Percentiles rank a stretch among this genome's conserved stretches.
Conservation (phyloP, 1,139 yeast species). For the Zygotorulaspora mrakii region DNA sequence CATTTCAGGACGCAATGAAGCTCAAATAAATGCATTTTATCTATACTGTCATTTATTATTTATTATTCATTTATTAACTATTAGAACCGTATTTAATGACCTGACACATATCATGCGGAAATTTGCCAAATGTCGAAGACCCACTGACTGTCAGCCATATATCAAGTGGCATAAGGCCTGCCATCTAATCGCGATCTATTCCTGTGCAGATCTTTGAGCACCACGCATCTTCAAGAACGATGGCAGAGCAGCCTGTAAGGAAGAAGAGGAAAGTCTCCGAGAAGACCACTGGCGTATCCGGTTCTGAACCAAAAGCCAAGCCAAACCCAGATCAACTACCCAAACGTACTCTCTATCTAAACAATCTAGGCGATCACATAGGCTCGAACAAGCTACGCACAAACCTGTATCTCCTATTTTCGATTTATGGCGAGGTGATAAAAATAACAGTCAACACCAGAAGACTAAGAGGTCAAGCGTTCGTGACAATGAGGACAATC, state of each 20-base stretch:
- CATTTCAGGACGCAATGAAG: slow-evolving; percentile 52
- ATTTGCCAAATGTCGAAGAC: no score
- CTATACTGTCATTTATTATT: no score
- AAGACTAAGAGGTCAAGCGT: slow-evolving; percentile 32
- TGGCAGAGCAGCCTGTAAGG: slow-evolving; percentile 10
- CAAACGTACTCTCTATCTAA: slow-evolving; percentile 29
- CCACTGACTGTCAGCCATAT: no score
- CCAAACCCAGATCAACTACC: slow-evolving; percentile 21
- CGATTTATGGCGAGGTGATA: slow-evolving; percentile 35
- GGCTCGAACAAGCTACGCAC: slow-evolving; percentile 23
- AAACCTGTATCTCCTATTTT: slow-evolving; percentile 30
- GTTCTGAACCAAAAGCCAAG: neutral
- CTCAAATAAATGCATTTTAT: slow-evolving; percentile 6
- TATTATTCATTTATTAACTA: no score
- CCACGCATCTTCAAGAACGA: neutral
- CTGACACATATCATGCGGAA: neutral
- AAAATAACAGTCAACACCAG: slow-evolving; percentile 25
- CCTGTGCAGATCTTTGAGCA: no score
- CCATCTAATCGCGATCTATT: no score
- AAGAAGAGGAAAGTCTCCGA: slow-evolving; percentile 9
- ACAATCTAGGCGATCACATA: slow-evolving; percentile 27
- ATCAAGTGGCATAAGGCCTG: no score
- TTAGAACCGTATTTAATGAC: slow-evolving; percentile 1
- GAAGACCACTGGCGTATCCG: neutral
- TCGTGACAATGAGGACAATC: slow-evolving; percentile 26